phyloP scores from a whole-genome alignment of 2,329 filamentous ascomycete genomes.

The Lasiodiplodia sp. region DNA sequence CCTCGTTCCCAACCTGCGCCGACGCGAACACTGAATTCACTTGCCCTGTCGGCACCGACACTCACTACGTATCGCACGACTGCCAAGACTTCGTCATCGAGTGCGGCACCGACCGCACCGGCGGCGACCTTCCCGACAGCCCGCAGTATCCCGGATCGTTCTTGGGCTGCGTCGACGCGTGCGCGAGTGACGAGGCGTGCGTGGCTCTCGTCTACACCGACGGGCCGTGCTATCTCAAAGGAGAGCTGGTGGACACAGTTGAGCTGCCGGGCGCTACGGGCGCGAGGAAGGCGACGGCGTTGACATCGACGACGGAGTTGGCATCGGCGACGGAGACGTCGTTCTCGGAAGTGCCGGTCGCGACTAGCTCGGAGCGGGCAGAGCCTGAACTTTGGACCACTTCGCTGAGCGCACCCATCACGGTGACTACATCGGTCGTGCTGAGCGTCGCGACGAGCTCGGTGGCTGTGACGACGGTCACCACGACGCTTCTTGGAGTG shows the following conservation, averaged over 20 bases:
- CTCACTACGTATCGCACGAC: background rate
- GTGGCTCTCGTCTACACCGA: background rate
- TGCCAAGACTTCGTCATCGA: background rate
- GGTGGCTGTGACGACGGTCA: too few species aligned
- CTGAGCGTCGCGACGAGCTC: too few species aligned
- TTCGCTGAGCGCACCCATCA: too few species aligned
- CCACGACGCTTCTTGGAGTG: too few species aligned
- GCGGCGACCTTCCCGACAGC: background rate
- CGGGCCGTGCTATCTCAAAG: background rate
- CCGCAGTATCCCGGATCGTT: constrained; percentile 2
- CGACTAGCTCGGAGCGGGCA: background rate
- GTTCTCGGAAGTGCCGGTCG: background rate
- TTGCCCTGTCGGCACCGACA: background rate
- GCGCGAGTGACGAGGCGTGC: background rate
- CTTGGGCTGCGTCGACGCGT: background rate
- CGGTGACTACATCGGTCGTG: too few species aligned
- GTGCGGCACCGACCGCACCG: background rate
- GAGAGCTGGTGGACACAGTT: background rate
- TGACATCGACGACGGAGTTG: too few species aligned
- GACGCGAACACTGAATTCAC: background rate
- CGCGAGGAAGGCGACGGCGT: background rate
- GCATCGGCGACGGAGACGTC: background rate
- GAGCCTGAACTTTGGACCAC: background rate
- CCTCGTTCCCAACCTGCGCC: background rate
- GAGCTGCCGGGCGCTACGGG: background rate